Conservation (phyloP, 345 rosid genomes). For the Xanthoceras sorbifolium region DNA sequence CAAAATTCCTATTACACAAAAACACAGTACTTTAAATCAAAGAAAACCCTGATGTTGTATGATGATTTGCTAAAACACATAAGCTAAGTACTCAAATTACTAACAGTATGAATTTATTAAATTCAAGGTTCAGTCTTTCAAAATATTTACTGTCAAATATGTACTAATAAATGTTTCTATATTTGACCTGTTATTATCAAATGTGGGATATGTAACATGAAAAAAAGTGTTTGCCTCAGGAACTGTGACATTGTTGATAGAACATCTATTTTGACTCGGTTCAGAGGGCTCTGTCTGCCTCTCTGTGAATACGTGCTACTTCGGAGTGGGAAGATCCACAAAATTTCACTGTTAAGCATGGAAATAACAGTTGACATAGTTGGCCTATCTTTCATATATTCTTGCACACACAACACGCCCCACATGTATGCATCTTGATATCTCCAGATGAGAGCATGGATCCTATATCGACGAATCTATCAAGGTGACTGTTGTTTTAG, state of each 20-base stretch:
- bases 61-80: too few species aligned
- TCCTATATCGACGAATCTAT: conserved; percentile 5
- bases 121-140: too few species aligned
- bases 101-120: too few species aligned
- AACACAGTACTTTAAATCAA: too few species aligned
- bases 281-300: not conserved
- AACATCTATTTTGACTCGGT: not conserved
- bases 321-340: conserved; percentile 24
- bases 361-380: conserved; percentile 17
- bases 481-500: conserved; percentile 15
- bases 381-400: conserved; percentile 23
- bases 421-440: conserved; percentile 23
- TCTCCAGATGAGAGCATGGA: not conserved
- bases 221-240: too few species aligned
- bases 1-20: too few species aligned
- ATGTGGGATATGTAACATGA: too few species aligned
- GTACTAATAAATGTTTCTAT: too few species aligned
- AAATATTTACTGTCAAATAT: too few species aligned
- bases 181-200: too few species aligned
- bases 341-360: conserved; percentile 29
- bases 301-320: conserved; percentile 20
- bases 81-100: too few species aligned
- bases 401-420: conserved; percentile 30
- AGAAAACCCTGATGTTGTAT: too few species aligned
- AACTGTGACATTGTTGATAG: conserved; percentile 22